phyloP scores from a whole-genome alignment of 805 yeast species.

The Candida quercuum region DNA sequence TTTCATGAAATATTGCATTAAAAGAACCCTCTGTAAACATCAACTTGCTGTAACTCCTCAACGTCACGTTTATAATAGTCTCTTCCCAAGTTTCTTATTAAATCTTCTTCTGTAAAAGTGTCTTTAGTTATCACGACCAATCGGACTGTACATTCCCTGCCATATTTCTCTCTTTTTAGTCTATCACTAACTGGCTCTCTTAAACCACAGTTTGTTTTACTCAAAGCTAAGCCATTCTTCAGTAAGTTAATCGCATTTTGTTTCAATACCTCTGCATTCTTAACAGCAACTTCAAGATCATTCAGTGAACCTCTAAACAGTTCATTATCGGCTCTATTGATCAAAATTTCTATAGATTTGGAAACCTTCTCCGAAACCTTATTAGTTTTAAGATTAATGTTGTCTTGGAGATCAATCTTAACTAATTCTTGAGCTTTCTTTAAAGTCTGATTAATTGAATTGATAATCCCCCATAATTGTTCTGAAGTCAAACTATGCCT shows the following conservation, averaged over 20 bases:
- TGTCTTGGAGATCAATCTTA: conserved; percentile 8
- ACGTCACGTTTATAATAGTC: conserved; percentile 13
- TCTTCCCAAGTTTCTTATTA: conserved; percentile 17
- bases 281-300: conserved; percentile 7
- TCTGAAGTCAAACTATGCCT: conserved; percentile 2
- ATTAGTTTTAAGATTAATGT: conserved; percentile 8
- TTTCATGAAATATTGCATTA: neutral
- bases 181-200: conserved; percentile 18
- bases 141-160: conserved; percentile 19
- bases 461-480: conserved; percentile 12
- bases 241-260: conserved; percentile 16
- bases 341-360: conserved; percentile 19
- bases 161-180: conserved; percentile 15
- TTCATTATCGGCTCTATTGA: conserved; percentile 23
- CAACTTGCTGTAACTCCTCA: conserved; percentile 9
- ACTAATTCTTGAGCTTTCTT: conserved; percentile 18
- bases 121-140: conserved; percentile 17
- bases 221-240: conserved; percentile 17
- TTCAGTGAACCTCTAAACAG: conserved; percentile 8
- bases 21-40: conserved; percentile 4
- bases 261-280: conserved; percentile 10
- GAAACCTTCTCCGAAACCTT: conserved; percentile 14
- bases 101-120: conserved; percentile 10
- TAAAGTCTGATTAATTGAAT: conserved; percentile 8
- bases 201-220: conserved; percentile 21